A percentile compares a stretch with the other conserved stretches of the same genome.
These are phyloP conservation scores for Botryotinia globosa DNA, from an alignment of 2,329 filamentous ascomycete genomes.

Conservation along the genomic window DNA sequence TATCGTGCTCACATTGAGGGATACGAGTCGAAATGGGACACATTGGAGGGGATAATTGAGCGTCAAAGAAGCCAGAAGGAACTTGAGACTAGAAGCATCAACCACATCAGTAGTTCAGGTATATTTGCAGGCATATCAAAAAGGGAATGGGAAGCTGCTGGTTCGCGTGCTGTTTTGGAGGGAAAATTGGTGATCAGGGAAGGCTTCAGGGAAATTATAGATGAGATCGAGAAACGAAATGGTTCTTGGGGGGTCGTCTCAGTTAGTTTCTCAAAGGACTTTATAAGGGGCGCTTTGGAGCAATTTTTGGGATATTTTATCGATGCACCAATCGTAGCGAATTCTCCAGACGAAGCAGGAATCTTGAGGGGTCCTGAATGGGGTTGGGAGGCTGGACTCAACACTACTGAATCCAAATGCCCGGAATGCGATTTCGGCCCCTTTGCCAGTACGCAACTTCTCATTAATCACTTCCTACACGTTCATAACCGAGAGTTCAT, in stretches of 20 bases:
- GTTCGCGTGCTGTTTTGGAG: constrained; percentile 22
- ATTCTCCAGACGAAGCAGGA: constrained; percentile 27
- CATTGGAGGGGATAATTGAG: constrained; percentile 26
- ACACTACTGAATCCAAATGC: constrained; percentile 8
- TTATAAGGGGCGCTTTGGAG: constrained; percentile 31
- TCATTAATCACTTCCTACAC: neutral
- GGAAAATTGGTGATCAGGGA: constrained; percentile 26
- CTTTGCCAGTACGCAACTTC: neutral
- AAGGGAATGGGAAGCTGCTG: constrained; percentile 25
- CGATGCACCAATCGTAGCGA: constrained; percentile 27
- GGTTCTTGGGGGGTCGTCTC: constrained; percentile 31
- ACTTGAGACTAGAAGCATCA: constrained; percentile 34
- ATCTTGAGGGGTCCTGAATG: constrained; percentile 21
- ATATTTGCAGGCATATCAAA: constrained; percentile 31
- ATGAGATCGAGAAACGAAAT: constrained; percentile 7
- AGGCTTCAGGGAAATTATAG: constrained; percentile 29
- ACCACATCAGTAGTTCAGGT: constrained; percentile 29
- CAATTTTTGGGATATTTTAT: neutral
- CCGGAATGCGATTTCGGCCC: neutral
- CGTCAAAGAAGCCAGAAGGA: constrained; percentile 27
- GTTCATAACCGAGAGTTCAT: neutral
- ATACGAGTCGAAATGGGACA: constrained; percentile 18
- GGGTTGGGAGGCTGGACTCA: neutral
- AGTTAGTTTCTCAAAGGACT: constrained; percentile 32
- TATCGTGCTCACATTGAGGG: neutral